A percentile compares a stretch with the other conserved stretches of the same genome.
Evolutionary conservation across 2,329 filamentous ascomycete genomes (phyloP).

Genomic region (Chaetoscypha palmicola): DNA sequence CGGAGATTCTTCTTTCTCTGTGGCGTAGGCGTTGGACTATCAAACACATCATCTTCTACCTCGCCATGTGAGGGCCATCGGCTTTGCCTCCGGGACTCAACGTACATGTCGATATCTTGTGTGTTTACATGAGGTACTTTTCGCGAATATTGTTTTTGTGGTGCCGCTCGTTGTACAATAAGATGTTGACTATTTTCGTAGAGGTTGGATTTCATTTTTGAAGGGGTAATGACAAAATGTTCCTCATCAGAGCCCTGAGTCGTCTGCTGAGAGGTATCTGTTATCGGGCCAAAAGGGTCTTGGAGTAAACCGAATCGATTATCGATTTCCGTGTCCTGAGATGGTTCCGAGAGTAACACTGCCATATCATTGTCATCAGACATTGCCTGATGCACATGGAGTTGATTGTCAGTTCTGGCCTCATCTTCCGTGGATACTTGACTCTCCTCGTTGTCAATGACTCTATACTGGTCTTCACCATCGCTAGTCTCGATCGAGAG

Average conservation of each 20-base stretch:
- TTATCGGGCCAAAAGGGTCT: neutral
- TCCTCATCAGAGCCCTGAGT: neutral
- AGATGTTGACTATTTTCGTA: neutral
- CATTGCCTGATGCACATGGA: neutral
- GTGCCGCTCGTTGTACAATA: neutral
- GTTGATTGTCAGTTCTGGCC: neutral
- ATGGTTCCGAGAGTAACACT: too few relatives aligned
- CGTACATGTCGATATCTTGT: neutral
- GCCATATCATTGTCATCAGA: neutral
- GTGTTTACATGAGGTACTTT: neutral
- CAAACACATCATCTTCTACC: slow-evolving; percentile 3
- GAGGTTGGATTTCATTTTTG: neutral
- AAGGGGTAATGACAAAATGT: neutral
- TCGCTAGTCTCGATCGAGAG: too few relatives aligned
- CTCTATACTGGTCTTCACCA: neutral
- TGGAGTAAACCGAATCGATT: neutral
- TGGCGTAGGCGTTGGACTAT: neutral
- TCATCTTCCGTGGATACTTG: neutral
- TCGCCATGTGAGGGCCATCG: neutral
- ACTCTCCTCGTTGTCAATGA: neutral
- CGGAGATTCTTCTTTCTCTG: too few relatives aligned
- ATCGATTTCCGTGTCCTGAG: neutral
- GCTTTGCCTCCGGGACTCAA: neutral
- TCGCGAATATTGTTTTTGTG: neutral
- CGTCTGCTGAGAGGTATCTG: neutral